These are phyloP conservation scores for Fomes fomentarius DNA, from an alignment of 1,284 basidiomycete genomes.

Conservation along the genomic window DNA sequence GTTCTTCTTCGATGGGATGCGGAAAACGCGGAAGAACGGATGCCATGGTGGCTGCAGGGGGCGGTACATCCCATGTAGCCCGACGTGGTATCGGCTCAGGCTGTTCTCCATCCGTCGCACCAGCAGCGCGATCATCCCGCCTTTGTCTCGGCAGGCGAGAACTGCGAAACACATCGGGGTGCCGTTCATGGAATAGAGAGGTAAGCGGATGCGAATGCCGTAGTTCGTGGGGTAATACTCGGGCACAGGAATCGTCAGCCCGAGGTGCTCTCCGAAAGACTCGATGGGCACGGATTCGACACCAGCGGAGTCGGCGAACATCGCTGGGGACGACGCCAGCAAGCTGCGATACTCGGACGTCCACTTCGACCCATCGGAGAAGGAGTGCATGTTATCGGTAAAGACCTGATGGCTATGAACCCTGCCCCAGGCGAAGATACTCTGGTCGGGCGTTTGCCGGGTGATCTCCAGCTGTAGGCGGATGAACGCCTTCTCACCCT, in stretches of 20 bases:
- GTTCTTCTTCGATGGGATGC: background rate
- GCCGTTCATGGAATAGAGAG: background rate
- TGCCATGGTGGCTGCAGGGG: background rate
- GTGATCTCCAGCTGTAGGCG: constrained; percentile 23
- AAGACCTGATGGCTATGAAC: background rate
- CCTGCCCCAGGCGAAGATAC: constrained; percentile 21
- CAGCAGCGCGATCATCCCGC: background rate
- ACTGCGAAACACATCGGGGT: background rate
- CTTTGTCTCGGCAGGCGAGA: background rate
- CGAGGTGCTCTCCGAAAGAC: background rate
- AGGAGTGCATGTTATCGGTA: background rate
- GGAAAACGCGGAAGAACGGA: background rate
- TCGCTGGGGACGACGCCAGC: background rate
- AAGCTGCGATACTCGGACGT: background rate
- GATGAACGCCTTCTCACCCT: constrained; percentile 17
- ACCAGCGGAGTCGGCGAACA: background rate
- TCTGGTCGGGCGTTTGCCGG: constrained; percentile 17
- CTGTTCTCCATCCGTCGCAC: background rate
- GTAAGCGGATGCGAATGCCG: constrained; percentile 11
- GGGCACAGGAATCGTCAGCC: background rate
- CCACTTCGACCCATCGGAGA: background rate
- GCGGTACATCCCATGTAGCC: background rate
- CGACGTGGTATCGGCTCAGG: background rate
- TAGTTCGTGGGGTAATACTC: constrained; percentile 6
- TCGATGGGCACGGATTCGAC: background rate